Evolutionary conservation across 164 flowering plant genomes (phyloP).

Genomic region (Berberis vulgaris): DNA sequence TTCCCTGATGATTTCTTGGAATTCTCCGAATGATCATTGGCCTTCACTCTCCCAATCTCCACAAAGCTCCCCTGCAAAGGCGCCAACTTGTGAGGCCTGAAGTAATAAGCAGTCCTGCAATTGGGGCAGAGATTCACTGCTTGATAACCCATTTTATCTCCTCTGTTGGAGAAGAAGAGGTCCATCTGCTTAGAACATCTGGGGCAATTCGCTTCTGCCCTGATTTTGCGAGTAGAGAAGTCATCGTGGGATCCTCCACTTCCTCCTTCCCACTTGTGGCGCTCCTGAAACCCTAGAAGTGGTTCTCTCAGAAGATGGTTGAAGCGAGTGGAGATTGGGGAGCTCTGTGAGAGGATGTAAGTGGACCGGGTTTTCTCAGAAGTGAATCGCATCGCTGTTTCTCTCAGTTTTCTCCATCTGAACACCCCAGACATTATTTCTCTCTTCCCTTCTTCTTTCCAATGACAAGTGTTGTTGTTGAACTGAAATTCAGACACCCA

Average conservation of each 20-base stretch:
- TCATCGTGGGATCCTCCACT: slow-evolving; percentile 17
- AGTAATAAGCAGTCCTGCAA: slow-evolving; percentile 77
- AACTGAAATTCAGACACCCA: no score
- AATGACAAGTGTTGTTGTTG: no score
- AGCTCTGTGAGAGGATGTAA: no score
- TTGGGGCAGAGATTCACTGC: slow-evolving; percentile 81
- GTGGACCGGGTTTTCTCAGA: no score
- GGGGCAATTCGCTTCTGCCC: slow-evolving; percentile 79
- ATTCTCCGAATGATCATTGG: slow-evolving; percentile 7
- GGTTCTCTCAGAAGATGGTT: slow-evolving; percentile 26
- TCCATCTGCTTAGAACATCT: slow-evolving; percentile 73
- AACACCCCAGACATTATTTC: no score
- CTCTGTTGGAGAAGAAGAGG: slow-evolving; percentile 53
- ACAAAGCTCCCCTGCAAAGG: slow-evolving; percentile 81
- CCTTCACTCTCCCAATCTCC: slow-evolving; percentile 56
- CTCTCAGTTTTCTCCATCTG: no score
- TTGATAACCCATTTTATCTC: slow-evolving; percentile 17
- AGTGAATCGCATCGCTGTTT: no score
- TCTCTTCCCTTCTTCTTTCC: no score
- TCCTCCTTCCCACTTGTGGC: slow-evolving; percentile 67
- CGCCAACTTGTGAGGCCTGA: slow-evolving; percentile 42
- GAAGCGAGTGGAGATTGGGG: slow-evolving; percentile 27
- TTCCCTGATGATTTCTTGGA: not conserved
- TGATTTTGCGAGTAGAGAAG: slow-evolving; percentile 37
- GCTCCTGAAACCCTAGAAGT: slow-evolving; percentile 42